These are phyloP conservation scores for Oryza glumipatula DNA, from an alignment of 176 grass and related monocot species.

Conservation along the genomic window DNA sequence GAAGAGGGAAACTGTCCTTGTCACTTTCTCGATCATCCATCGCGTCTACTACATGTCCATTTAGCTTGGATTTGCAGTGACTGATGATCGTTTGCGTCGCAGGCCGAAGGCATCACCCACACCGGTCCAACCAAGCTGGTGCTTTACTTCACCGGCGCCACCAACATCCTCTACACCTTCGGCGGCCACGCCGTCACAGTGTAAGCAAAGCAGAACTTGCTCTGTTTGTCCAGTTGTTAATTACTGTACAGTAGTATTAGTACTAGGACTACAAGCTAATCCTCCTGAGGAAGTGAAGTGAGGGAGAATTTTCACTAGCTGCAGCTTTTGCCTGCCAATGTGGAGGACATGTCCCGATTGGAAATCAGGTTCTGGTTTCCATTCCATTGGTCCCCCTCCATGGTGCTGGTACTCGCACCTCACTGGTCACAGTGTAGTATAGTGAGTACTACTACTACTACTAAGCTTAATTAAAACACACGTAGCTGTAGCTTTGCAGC, in stretches of 20 bases:
- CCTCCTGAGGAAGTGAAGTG: conserved; percentile 26
- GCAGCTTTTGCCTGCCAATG: conserved; percentile 60
- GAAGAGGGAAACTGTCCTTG: neutral
- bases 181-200: conserved; percentile 91
- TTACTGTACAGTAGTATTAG: neutral
- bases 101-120: conserved; percentile 63
- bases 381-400: conserved; percentile 46
- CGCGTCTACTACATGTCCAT: neutral
- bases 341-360: conserved; percentile 52
- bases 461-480: conserved; percentile 25
- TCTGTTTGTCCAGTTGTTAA: conserved; percentile 3
- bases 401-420: conserved; percentile 7
- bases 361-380: conserved; percentile 51
- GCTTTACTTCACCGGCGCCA: conserved; percentile 92
- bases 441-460: neutral
- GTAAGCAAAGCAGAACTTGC: conserved; percentile 50
- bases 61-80: conserved; percentile 4
- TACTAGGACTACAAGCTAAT: neutral
- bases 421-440: conserved; percentile 15
- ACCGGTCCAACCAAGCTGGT: conserved; percentile 64
- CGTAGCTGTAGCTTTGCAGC: conserved; percentile 43
- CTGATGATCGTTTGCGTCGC: conserved; percentile 15
- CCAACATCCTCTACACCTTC: conserved; percentile 96
- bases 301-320: conserved; percentile 41
- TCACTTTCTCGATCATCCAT: neutral